These are phyloP conservation scores for Ogataea angusta DNA, from an alignment of 805 yeast species.

Conservation along the genomic window DNA sequence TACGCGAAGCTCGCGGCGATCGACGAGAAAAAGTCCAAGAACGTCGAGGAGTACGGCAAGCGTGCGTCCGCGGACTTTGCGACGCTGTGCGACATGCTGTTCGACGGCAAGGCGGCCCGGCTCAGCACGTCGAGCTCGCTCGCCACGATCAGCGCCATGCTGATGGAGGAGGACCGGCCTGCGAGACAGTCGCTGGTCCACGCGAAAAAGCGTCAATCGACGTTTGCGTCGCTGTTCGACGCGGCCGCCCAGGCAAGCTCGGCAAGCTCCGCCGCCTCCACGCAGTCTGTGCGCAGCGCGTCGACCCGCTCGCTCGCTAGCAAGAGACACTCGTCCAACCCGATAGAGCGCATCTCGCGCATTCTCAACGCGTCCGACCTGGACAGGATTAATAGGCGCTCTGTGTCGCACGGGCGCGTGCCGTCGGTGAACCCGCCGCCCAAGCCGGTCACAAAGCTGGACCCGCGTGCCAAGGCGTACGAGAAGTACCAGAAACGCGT, in stretches of 20 bases:
- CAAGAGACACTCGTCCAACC: slow-evolving; percentile 30
- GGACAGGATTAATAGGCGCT: slow-evolving; percentile 42
- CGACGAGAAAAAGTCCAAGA: slow-evolving; percentile 61
- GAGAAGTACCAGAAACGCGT: slow-evolving; percentile 42
- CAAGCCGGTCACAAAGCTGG: slow-evolving; percentile 54
- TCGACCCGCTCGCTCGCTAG: slow-evolving; percentile 11
- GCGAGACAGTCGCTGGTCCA: slow-evolving; percentile 19
- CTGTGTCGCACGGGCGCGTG: slow-evolving; percentile 36
- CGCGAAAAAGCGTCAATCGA: slow-evolving; percentile 23
- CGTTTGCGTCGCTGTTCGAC: slow-evolving; percentile 20
- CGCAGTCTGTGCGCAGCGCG: slow-evolving; percentile 13
- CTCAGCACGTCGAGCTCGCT: slow-evolving; percentile 41
- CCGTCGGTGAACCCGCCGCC: slow-evolving; percentile 39
- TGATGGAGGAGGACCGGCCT: slow-evolving; percentile 25
- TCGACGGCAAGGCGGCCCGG: slow-evolving; percentile 52
- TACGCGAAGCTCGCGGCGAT: slow-evolving; percentile 63
- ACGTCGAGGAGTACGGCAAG: slow-evolving; percentile 67
- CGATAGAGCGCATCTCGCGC: slow-evolving; percentile 33
- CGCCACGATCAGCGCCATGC: slow-evolving; percentile 48
- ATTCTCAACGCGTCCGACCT: slow-evolving; percentile 45
- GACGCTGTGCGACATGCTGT: slow-evolving; percentile 69
- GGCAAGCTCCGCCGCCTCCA: no score
- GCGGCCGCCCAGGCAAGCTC: slow-evolving; percentile 3
- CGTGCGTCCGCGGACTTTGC: slow-evolving; percentile 79
- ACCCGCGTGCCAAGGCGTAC: slow-evolving; percentile 53